A percentile compares a stretch with the other conserved stretches of the same genome.
These are phyloP conservation scores for Wallacemonas collosoma DNA, from an alignment of 208 protist genomes.

Conservation along the genomic window DNA sequence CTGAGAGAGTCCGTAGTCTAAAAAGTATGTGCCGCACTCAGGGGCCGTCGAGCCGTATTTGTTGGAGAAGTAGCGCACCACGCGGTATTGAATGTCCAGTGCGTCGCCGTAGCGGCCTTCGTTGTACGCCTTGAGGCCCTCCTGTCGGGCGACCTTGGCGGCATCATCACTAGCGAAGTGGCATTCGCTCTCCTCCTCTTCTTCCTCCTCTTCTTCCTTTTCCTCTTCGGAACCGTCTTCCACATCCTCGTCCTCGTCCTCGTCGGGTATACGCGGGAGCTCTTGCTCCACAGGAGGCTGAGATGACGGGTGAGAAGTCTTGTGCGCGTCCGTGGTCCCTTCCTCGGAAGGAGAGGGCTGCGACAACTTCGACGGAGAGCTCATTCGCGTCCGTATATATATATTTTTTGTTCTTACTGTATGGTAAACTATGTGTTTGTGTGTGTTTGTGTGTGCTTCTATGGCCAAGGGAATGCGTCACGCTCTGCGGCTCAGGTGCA, in stretches of 20 bases:
- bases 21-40: constrained; percentile 73
- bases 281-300: not conserved
- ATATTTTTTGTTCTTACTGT: not conserved
- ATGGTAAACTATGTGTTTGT: not conserved
- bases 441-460: not conserved
- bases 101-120: constrained; percentile 62
- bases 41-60: constrained; percentile 67
- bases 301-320: constrained; percentile 2
- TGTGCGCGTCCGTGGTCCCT: not conserved
- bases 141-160: constrained; percentile 45
- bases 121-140: constrained; percentile 71
- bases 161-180: constrained; percentile 67
- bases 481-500: too few relatives aligned
- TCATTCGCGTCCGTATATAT: not conserved
- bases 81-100: constrained; percentile 72
- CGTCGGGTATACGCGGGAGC: constrained; percentile 1
- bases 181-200: constrained; percentile 43
- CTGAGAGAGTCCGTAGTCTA: constrained; percentile 91
- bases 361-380: constrained; percentile 16
- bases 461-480: not conserved
- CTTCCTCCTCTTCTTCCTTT: constrained; percentile 38
- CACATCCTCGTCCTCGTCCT: constrained; percentile 19
- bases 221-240: constrained; percentile 17
- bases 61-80: constrained; percentile 79
- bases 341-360: not conserved